Base-by-base conservation (phyloP, 495 filamentous ascomycete species). In the Ascobolus immersus region DNA sequence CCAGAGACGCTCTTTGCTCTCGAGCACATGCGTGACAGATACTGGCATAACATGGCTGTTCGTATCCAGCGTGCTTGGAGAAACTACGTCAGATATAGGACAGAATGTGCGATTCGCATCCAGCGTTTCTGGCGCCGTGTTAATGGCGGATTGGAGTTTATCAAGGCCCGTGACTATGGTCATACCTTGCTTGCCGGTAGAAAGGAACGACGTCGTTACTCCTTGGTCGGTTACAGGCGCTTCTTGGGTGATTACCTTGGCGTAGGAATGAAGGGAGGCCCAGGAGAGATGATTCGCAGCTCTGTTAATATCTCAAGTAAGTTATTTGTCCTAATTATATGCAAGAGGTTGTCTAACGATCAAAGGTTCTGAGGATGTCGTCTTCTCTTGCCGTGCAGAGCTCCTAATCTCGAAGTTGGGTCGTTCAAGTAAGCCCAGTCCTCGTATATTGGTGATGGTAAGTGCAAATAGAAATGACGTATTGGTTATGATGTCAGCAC, bases 41-140 rank as follows among this genome's bases (percentile, higher is more conserved):
- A 93, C 54, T 94, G 84, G 82, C 80, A 92, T 52, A 99, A 94
- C 55, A 94, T 99, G 86, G 84, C 86, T 5, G 91, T 81, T 31
- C 67, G 89, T 20, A 94, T 99, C 41, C 89, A 99, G 51, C 68
- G 89, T 38, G 84, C 86, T 41, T 99, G 89, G 89, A 64, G 89
- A 38, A 90, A 90, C 39, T 94, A 92, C 42, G 60, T 94, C 22
- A 67, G 81, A 9, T 93, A 94, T 51, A 64, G 89, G 17, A 75
- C 71, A 9, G 86, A 94, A 54, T 80, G 79, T 40, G 86, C 86
- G 7, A 91, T 71, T 15, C 67, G 89, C 5, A 94, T 99, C 33
- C 89, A 94, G 46, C 66, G 80, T 26, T 80, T 84, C 56, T 94
- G 89, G 86, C 65, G 86, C 36, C 81, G 80, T 52, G 74, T 77